Evolutionary conservation across 495 filamentous ascomycete species (phyloP), one percentile per base, ranked within the genome.

Genomic region (Penicillium silybi): DNA sequence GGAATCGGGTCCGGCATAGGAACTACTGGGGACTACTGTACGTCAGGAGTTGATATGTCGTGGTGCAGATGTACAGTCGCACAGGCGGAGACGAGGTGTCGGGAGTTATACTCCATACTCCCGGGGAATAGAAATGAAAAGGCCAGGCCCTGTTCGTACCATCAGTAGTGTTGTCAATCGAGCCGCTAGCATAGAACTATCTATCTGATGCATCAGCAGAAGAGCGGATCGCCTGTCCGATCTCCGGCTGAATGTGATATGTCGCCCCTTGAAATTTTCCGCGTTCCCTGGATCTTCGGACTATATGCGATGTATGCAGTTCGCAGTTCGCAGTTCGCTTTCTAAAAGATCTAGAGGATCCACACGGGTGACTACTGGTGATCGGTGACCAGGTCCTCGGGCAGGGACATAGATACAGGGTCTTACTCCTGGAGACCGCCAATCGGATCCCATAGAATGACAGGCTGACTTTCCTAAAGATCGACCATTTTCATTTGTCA

Each of bases 241-340:
- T 56, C 62, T 50, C 60, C 51, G 46, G 22, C 40, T 19, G 22
- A 45, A 61, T 66, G 60, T 66, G 63, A 66, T 53, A 44, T 59
- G 43, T 65, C 63, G 18, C 41, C 38, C 43, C 37, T 32, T 18
- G 50, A 29, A 55, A 52, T 44, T 19, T 53, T 54, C 56, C 53
- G 43, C 23, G 2, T n/a, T 60, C 22, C 56, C 39, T 43, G 26
- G 42, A 19, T 17, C n/a, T 39, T n/a, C 10, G 2, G 22, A 3
- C 22, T 23, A 23, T 6, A 6, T 39, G 6, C 16, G 37, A 4
- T 6, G 37, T 1, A 39, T 39, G 37, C 11, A 32, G 29, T 32
- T 32, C 29, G 29, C 11, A 32, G 29, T 32, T 32, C 29, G 29
- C 29, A 32, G 10, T 10, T 32, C 29, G 29, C 29, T 10, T 32